Conservation (phyloP, 306 rosid genomes). For the Delonix regia region DNA sequence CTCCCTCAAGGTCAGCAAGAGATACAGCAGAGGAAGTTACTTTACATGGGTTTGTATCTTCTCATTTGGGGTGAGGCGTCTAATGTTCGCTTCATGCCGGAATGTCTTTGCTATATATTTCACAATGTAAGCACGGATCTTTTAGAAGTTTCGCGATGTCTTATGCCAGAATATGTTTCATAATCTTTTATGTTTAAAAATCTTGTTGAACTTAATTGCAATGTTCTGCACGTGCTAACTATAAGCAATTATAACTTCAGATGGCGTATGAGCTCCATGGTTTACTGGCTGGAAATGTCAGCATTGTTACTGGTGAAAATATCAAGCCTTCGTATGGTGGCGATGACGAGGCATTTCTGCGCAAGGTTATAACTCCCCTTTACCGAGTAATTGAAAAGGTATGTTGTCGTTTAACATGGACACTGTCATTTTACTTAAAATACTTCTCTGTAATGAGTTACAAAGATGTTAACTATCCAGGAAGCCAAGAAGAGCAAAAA, state of each 20-base stretch:
- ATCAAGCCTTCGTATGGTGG: conserved; percentile 99
- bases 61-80: conserved; percentile 98
- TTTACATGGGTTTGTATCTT: conserved; percentile 94
- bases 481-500: conserved; percentile 71
- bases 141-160: conserved; percentile 20
- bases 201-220: neutral
- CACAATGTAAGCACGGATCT: conserved; percentile 71
- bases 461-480: conserved; percentile 48
- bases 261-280: conserved; percentile 99
- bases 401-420: conserved; percentile 29
- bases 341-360: conserved; percentile 91
- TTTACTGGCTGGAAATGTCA: conserved; percentile 96
- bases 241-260: conserved; percentile 48
- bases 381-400: conserved; percentile 85
- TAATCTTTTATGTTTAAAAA: conserved; percentile 14
- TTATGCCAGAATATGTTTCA: conserved; percentile 22
- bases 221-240: conserved; percentile 36
- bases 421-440: conserved; percentile 29
- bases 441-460: conserved; percentile 11
- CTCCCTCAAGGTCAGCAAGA: conserved; percentile 90
- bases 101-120: conserved; percentile 90
- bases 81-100: conserved; percentile 93
- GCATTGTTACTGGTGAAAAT: conserved; percentile 97
- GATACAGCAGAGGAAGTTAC: conserved; percentile 86
- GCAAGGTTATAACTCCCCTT: conserved; percentile 86